A percentile compares a stretch with the other conserved stretches of the same genome.
phyloP scores from a whole-genome alignment of 1,284 basidiomycete species.

The Lentinula novae-zelandiae region DNA sequence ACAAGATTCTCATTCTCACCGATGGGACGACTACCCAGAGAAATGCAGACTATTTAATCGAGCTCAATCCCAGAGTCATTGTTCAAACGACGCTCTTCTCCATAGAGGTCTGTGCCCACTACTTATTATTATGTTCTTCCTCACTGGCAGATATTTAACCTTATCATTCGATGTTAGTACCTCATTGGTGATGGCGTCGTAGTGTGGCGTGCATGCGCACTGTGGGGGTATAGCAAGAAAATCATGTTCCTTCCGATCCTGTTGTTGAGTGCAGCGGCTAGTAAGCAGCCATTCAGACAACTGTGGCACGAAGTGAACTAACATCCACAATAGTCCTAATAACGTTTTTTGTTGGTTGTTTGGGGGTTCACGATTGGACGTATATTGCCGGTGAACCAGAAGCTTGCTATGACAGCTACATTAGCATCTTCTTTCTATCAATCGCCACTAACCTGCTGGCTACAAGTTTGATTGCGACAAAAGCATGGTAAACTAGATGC shows the following conservation, averaged over 20 bases:
- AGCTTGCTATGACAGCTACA: background rate
- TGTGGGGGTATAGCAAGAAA: conserved; percentile 3
- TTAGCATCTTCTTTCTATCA: background rate
- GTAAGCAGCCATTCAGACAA: background rate
- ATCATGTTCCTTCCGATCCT: conserved; percentile 2
- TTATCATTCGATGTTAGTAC: background rate
- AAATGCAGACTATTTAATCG: background rate
- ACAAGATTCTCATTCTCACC: background rate
- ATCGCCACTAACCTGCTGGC: background rate
- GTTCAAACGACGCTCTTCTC: conserved; percentile 1
- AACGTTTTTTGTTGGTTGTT: conserved; percentile 1
- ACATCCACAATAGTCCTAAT: background rate
- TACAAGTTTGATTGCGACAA: conserved; percentile 3
- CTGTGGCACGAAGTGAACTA: background rate
- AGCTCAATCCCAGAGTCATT: background rate
- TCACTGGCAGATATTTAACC: background rate
- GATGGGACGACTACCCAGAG: conserved; percentile 1
- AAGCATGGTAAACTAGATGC: conserved; percentile 2
- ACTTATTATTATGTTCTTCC: background rate
- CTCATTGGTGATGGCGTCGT: conserved; percentile 8
- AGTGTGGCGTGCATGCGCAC: conserved; percentile 7
- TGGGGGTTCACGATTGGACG: background rate
- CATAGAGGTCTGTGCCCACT: background rate
- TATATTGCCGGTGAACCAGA: background rate
- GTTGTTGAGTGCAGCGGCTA: background rate